Percentiles rank a stretch among this genome's conserved stretches.
Conservation (phyloP, 169 alveolate species). For the Theileria orientalis region DNA sequence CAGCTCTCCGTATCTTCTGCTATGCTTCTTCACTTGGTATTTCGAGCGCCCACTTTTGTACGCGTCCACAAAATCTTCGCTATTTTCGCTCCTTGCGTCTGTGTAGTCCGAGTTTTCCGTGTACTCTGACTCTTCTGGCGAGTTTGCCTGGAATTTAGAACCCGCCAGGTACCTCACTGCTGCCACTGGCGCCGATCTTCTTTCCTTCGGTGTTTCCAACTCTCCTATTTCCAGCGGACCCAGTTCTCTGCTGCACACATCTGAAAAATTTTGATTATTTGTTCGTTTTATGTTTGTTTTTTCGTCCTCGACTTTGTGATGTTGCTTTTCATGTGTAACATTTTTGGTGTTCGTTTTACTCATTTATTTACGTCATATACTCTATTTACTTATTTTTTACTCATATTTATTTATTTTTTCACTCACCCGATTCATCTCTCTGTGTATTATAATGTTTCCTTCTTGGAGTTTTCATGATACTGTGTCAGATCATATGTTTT, state of each 20-base stretch:
- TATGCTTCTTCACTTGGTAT: no score
- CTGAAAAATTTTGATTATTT: background rate
- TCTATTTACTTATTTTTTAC: background rate
- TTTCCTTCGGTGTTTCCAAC: slow-evolving; percentile 61
- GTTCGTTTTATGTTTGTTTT: no score
- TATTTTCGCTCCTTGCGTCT: slow-evolving; percentile 30
- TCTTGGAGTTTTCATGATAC: slow-evolving; percentile 13
- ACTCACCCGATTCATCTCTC: slow-evolving; percentile 8
- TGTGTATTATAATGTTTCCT: background rate
- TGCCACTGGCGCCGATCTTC: slow-evolving; percentile 25
- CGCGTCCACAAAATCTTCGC: slow-evolving; percentile 1
- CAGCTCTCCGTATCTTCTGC: background rate
- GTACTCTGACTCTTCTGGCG: background rate
- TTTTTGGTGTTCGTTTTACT: background rate
- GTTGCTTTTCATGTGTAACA: background rate
- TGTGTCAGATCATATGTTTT: background rate
- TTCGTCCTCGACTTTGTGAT: background rate
- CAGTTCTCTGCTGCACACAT: slow-evolving; percentile 10
- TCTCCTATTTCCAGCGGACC: slow-evolving; percentile 57
- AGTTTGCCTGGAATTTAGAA: slow-evolving; percentile 25
- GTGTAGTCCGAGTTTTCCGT: slow-evolving; percentile 18
- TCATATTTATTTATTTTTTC: background rate
- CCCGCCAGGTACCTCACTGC: slow-evolving; percentile 63
- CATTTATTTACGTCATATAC: background rate
- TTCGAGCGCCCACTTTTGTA: background rate